phyloP scores from a whole-genome alignment of 495 filamentous ascomycete species.

The Xylaria longipes region DNA sequence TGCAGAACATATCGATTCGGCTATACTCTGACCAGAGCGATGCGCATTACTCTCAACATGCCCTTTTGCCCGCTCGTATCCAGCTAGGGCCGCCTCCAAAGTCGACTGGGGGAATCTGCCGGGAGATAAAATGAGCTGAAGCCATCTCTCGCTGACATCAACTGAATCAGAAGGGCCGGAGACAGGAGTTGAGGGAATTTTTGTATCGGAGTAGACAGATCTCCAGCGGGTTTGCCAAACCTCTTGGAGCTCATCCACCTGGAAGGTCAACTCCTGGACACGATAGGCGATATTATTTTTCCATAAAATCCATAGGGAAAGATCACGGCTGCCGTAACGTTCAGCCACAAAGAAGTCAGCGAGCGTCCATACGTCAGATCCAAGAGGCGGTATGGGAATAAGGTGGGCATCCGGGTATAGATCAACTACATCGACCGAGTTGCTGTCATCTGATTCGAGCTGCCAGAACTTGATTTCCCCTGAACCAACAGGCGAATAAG shows the following conservation, averaged over 20 bases:
- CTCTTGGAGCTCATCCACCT: constrained; percentile 43
- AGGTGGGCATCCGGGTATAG: constrained; percentile 67
- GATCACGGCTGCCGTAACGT: constrained; percentile 50
- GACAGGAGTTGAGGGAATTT: constrained; percentile 59
- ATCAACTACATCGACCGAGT: constrained; percentile 70
- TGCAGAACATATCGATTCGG: constrained; percentile 72
- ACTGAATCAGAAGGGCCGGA: constrained; percentile 66
- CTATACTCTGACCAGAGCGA: constrained; percentile 59
- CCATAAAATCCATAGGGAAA: constrained; percentile 84
- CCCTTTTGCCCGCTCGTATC: constrained; percentile 71
- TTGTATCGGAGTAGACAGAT: constrained; percentile 69
- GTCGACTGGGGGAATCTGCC: constrained; percentile 76
- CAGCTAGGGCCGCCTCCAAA: constrained; percentile 79
- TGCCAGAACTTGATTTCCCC: constrained; percentile 97
- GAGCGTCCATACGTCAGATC: constrained; percentile 84
- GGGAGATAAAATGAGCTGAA: constrained; percentile 79
- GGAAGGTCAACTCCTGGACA: constrained; percentile 62
- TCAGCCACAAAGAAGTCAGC: constrained; percentile 75
- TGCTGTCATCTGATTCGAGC: constrained; percentile 67
- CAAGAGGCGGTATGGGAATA: constrained; percentile 69
- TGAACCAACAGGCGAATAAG: constrained; percentile 84
- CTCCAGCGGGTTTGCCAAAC: constrained; percentile 78
- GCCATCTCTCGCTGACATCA: constrained; percentile 70
- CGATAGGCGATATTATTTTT: constrained; percentile 80
- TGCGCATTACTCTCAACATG: constrained; percentile 42